A percentile compares a stretch with the other conserved stretches of the same genome.
Conservation (phyloP, 176 grass and related monocot species). For the Lolium perenne region DNA sequence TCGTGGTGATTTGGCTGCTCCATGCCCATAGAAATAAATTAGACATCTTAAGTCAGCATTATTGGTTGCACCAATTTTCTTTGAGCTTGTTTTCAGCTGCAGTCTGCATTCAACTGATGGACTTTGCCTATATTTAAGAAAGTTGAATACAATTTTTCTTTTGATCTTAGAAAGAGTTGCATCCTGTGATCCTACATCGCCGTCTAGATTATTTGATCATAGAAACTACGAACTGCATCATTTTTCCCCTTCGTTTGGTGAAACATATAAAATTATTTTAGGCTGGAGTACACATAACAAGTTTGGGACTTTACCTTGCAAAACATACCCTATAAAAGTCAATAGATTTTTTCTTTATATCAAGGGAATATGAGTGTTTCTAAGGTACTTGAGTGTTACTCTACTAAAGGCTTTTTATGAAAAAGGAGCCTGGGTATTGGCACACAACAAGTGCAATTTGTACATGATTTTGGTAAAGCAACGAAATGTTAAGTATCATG, state of each 20-base stretch:
- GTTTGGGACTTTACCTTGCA: not conserved
- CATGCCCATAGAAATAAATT: not conserved
- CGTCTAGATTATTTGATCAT: not conserved
- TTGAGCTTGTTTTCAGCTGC: conserved; percentile 25
- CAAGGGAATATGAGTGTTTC: conserved; percentile 5
- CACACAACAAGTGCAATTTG: not conserved
- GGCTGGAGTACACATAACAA: not conserved
- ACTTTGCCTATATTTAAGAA: not conserved
- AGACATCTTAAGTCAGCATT: not conserved
- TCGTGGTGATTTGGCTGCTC: conserved; percentile 15
- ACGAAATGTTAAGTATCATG: not conserved
- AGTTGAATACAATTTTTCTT: not conserved
- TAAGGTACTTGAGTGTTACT: not conserved
- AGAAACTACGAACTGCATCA: not conserved
- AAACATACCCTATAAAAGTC: not conserved
- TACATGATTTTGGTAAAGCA: not conserved
- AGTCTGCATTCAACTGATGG: not conserved
- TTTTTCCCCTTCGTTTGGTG: not conserved
- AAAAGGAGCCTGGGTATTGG: not conserved
- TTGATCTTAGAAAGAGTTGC: not conserved
- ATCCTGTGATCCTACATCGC: not conserved
- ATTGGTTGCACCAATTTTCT: conserved; percentile 6
- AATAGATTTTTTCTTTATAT: not conserved
- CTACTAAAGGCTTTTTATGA: not conserved
- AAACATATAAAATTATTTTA: not conserved